Evolutionary conservation across 495 filamentous ascomycete genomes (phyloP).

Genomic region (Lentithecium fluviatile): DNA sequence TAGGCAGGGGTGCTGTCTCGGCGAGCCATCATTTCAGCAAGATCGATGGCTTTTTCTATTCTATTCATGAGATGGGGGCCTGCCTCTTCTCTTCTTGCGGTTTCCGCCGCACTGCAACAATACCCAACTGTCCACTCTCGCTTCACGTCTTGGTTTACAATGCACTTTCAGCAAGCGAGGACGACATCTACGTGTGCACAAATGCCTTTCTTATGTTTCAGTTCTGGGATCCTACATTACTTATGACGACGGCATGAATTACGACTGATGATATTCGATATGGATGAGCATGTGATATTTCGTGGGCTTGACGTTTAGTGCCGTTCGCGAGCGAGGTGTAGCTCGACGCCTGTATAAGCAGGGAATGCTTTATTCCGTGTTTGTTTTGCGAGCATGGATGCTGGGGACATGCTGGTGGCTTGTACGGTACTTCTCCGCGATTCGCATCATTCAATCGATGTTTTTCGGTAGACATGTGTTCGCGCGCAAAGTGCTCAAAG

Average conservation of each 20-base stretch:
- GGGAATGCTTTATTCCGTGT: background rate
- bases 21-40: background rate
- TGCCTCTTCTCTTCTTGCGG: too few relatives aligned
- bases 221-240: background rate
- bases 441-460: constrained; percentile 11
- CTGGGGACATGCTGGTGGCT: background rate
- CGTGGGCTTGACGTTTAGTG: background rate
- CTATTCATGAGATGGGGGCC: too few relatives aligned
- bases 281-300: background rate
- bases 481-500: too few relatives aligned
- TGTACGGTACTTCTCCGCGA: constrained; percentile 1
- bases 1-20: constrained; percentile 5
- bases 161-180: constrained; percentile 2
- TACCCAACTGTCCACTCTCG: constrained; percentile 16
- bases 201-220: background rate
- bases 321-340: background rate
- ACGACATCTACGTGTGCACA: background rate
- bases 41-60: too few relatives aligned
- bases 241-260: too few relatives aligned
- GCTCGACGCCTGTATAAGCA: background rate
- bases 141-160: constrained; percentile 14
- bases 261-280: background rate
- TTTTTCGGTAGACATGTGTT: constrained; percentile 11
- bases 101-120: background rate
- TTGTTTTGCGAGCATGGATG: constrained; percentile 8